A percentile compares a stretch with the other conserved stretches of the same genome.
Evolutionary conservation across 1,284 basidiomycete species (phyloP).

Genomic region (Pulveroboletus sp.): DNA sequence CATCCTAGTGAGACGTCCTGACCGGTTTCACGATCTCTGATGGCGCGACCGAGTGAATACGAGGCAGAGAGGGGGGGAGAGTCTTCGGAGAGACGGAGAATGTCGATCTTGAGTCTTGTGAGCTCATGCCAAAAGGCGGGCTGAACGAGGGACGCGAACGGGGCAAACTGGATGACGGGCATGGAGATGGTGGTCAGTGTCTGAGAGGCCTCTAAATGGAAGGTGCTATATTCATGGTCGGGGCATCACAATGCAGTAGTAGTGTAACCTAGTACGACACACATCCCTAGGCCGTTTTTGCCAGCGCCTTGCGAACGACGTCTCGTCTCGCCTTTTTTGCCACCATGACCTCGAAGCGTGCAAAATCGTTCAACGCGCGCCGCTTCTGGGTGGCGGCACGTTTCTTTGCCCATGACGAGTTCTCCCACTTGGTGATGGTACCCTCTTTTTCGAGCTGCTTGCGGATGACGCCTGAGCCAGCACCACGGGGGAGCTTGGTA

Average conservation of each 20-base stretch:
- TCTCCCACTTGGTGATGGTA: slow-evolving; percentile 76
- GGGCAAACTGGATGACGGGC: slow-evolving; percentile 81
- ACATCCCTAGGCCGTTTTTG: slow-evolving; percentile 35
- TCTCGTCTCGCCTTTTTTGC: slow-evolving; percentile 76
- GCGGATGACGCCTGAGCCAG: slow-evolving; percentile 79
- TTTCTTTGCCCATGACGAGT: slow-evolving; percentile 90
- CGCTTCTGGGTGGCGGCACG: slow-evolving; percentile 76
- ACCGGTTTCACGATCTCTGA: slow-evolving; percentile 74
- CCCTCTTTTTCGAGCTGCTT: slow-evolving; percentile 86
- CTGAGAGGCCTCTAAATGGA: slow-evolving; percentile 10
- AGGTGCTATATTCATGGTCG: not conserved
- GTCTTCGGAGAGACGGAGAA: slow-evolving; percentile 80
- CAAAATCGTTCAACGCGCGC: slow-evolving; percentile 86
- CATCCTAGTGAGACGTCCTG: slow-evolving; percentile 59
- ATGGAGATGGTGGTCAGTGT: slow-evolving; percentile 24
- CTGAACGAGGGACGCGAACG: slow-evolving; percentile 82
- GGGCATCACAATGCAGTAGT: not conserved
- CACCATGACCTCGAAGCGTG: slow-evolving; percentile 76
- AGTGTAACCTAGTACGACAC: not conserved
- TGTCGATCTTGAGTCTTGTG: slow-evolving; percentile 87
- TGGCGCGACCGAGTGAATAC: slow-evolving; percentile 68
- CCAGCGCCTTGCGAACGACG: slow-evolving; percentile 60
- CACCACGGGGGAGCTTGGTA: slow-evolving; percentile 83
- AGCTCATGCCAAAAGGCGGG: slow-evolving; percentile 94
- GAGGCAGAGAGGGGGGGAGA: slow-evolving; percentile 61